Conservation (phyloP, 2,329 filamentous ascomycete genomes). For the Fusarium sublunatum region DNA sequence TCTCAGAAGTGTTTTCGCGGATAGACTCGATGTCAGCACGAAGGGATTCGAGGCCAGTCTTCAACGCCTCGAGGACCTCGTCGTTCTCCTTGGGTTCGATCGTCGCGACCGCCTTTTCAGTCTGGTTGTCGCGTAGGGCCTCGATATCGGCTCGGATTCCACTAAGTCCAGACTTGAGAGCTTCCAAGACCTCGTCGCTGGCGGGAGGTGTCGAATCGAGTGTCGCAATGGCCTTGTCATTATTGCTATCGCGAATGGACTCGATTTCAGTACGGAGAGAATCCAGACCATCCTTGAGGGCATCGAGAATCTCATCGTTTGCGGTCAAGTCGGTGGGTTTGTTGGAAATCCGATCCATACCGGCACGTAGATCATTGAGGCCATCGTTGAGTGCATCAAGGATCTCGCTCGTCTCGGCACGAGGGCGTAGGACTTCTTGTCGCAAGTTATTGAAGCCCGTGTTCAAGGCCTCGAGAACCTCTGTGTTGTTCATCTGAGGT, state of each 20-base stretch:
- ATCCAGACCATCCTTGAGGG: conserved; percentile 83
- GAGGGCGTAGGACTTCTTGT: conserved; percentile 75
- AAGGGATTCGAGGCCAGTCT: conserved; percentile 38
- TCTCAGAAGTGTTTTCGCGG: conserved; percentile 67
- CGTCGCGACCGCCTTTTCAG: conserved; percentile 55
- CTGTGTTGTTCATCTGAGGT: conserved; percentile 61
- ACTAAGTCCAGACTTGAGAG: conserved; percentile 83
- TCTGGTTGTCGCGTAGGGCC: conserved; percentile 70
- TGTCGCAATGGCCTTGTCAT: conserved; percentile 62
- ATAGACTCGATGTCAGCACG: conserved; percentile 53
- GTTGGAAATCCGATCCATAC: conserved; percentile 81
- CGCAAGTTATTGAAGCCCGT: conserved; percentile 80
- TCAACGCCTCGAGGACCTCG: conserved; percentile 78
- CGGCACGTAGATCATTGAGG: conserved; percentile 77
- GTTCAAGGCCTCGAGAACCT: conserved; percentile 76
- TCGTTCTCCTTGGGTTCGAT: conserved; percentile 71
- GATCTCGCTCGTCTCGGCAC: conserved; percentile 83
- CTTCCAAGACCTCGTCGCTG: conserved; percentile 88
- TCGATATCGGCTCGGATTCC: conserved; percentile 82
- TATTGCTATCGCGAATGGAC: conserved; percentile 71
- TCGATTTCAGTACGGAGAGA: conserved; percentile 82
- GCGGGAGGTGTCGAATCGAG: conserved; percentile 61
- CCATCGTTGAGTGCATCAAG: conserved; percentile 91
- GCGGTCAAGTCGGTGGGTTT: conserved; percentile 85
- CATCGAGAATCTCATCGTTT: conserved; percentile 90